These are phyloP conservation scores for Lachnellula arida DNA, from an alignment of 2,329 filamentous ascomycete genomes.

Conservation along the genomic window DNA sequence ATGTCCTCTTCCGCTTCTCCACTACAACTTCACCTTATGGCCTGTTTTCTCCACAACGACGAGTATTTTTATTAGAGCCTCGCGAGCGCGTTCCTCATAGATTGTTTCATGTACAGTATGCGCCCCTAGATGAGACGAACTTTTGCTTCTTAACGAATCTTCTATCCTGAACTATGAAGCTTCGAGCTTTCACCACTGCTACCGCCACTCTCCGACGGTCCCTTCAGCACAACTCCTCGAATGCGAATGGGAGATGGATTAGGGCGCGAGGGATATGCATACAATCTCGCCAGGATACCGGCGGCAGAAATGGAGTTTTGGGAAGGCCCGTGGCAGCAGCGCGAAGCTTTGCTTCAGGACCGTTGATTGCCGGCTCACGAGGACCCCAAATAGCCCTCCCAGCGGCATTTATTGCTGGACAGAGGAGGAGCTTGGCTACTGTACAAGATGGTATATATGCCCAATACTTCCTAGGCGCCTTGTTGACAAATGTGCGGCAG, in stretches of 20 bases:
- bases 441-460: conserved; percentile 25
- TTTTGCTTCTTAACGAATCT: background rate
- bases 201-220: conserved; percentile 5
- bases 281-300: conserved; percentile 6
- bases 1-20: background rate
- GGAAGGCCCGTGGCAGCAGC: background rate
- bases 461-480: too few species aligned
- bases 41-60: background rate
- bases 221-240: conserved; percentile 1
- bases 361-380: background rate
- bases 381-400: conserved; percentile 16
- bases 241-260: background rate
- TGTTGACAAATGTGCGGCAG: conserved; percentile 10
- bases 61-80: background rate
- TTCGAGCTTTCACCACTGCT: conserved; percentile 7
- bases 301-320: background rate
- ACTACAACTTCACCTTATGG: background rate
- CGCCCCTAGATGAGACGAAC: conserved; percentile 3
- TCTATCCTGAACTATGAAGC: conserved; percentile 9
- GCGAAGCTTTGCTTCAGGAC: background rate
- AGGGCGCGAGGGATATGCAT: conserved; percentile 1
- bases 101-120: conserved; percentile 8
- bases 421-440: conserved; percentile 26
- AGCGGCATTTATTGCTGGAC: conserved; percentile 26
- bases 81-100: background rate